Evolutionary conservation across 108 stramenopile genomes (phyloP).

Genomic region (Schizochytrium sp.): DNA sequence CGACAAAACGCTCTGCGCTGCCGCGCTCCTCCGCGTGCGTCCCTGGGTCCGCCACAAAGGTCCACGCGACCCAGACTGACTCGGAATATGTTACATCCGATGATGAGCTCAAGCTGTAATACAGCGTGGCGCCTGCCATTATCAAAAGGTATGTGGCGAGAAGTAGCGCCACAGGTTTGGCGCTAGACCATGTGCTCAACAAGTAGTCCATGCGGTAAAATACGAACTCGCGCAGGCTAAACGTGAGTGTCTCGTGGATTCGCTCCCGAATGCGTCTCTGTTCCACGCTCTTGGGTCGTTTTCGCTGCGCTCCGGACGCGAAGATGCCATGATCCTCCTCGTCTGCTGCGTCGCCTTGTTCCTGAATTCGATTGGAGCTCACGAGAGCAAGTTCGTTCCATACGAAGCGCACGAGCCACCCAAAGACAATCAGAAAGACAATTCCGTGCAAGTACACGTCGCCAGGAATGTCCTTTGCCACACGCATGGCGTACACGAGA

Average conservation of each 20-base stretch:
- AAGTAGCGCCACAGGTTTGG: neutral
- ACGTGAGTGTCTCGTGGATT: neutral
- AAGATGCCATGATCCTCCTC: neutral
- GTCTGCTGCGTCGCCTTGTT: neutral
- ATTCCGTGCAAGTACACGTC: neutral
- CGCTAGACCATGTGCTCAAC: neutral
- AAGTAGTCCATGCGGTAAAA: conserved; percentile 12
- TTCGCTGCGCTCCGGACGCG: neutral
- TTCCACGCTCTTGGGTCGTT: neutral
- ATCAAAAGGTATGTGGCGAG: neutral
- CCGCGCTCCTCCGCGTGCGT: conserved; percentile 33
- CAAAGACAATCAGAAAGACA: neutral
- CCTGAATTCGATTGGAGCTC: neutral
- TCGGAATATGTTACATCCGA: neutral
- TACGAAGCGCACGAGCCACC: neutral
- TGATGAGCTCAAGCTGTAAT: neutral
- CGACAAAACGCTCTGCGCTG: conserved; percentile 26
- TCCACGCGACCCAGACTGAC: conserved; percentile 40
- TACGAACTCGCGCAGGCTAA: neutral
- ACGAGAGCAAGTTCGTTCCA: neutral
- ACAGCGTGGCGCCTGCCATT: neutral
- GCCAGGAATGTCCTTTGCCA: neutral
- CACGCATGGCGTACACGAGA: neutral
- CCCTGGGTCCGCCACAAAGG: conserved; percentile 44
- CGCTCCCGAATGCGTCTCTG: neutral